Percentiles rank a stretch among this genome's conserved stretches.
phyloP scores from a whole-genome alignment of 805 yeast species.

The Lipomyces mesembrius region DNA sequence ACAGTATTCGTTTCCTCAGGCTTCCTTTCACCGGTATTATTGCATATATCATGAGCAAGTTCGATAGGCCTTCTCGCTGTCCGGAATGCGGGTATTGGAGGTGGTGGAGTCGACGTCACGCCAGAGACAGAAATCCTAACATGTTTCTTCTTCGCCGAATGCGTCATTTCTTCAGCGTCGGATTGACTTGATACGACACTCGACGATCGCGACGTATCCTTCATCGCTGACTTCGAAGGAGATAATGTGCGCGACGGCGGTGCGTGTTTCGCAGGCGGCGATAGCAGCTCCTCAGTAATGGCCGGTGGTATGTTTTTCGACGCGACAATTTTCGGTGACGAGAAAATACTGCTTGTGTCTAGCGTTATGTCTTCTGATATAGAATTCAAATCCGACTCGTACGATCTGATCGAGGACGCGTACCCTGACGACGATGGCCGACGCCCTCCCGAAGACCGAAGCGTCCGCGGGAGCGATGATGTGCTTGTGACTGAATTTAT shows the following conservation, averaged over 20 bases:
- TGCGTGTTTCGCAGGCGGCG: slow-evolving; percentile 10
- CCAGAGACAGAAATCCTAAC: slow-evolving; percentile 25
- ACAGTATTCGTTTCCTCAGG: background rate
- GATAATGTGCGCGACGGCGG: slow-evolving; percentile 25
- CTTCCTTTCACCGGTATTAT: background rate
- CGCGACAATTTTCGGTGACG: slow-evolving; percentile 13
- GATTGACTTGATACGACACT: slow-evolving; percentile 27
- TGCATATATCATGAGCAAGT: background rate
- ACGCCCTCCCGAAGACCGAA: slow-evolving; percentile 7
- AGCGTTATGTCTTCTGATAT: slow-evolving; percentile 27
- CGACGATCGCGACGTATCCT: slow-evolving; percentile 24
- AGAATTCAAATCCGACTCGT: slow-evolving; percentile 33
- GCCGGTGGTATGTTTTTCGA: slow-evolving; percentile 13
- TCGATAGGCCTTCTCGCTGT: background rate
- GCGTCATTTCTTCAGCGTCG: slow-evolving; percentile 3
- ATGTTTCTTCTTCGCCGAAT: slow-evolving; percentile 20
- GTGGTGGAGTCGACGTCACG: slow-evolving; percentile 3
- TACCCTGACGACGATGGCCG: slow-evolving; percentile 18
- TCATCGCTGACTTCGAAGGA: slow-evolving; percentile 26
- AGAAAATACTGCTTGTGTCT: slow-evolving; percentile 13
- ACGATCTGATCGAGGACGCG: slow-evolving; percentile 31
- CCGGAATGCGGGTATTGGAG: background rate
- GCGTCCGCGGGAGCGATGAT: slow-evolving; percentile 14
- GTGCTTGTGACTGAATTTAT: slow-evolving; percentile 19
- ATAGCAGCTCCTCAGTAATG: slow-evolving; percentile 25